phyloP scores from a whole-genome alignment of 2,329 filamentous ascomycete genomes.

The Beauveria varroae region DNA sequence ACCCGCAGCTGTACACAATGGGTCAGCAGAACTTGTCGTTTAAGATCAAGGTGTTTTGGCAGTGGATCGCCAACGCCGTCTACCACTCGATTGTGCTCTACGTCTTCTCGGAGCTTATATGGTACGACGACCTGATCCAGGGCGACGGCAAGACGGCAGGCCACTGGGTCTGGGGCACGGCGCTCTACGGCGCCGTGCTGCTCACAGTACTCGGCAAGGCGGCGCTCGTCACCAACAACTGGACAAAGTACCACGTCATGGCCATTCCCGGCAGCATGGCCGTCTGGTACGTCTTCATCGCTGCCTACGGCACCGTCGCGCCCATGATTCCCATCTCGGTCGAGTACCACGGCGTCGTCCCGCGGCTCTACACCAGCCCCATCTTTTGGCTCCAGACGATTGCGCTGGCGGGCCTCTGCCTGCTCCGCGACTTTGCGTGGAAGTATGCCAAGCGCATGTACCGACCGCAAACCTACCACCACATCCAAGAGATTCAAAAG shows the following conservation, averaged over 20 bases:
- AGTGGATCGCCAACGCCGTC: constrained; percentile 90
- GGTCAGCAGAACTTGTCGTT: constrained; percentile 93
- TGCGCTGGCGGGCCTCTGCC: constrained; percentile 70
- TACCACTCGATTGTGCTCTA: constrained; percentile 96
- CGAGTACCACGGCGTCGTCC: constrained; percentile 81
- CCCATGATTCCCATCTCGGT: constrained; percentile 73
- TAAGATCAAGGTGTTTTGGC: constrained; percentile 81
- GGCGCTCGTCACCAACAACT: constrained; percentile 89
- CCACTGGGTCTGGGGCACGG: constrained; percentile 96
- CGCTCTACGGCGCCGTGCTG: constrained; percentile 89
- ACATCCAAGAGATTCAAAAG: constrained; percentile 99
- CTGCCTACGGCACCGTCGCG: constrained; percentile 77
- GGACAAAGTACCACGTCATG: constrained; percentile 96
- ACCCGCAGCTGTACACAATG: constrained; percentile 90
- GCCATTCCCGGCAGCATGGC: constrained; percentile 90
- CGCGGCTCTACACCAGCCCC: constrained; percentile 70
- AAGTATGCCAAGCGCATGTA: constrained; percentile 99
- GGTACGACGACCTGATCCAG: constrained; percentile 70
- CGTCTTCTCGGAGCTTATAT: constrained; percentile 73
- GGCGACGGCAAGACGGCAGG: constrained; percentile 74
- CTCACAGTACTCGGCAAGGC: constrained; percentile 92
- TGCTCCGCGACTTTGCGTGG: constrained; percentile 86
- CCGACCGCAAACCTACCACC: constrained; percentile 88
- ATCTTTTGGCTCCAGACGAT: constrained; percentile 90
- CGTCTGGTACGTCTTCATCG: constrained; percentile 87